These are phyloP conservation scores for Wickerhamomyces ciferrii DNA, from an alignment of 805 yeast genomes.

Conservation along the genomic window DNA sequence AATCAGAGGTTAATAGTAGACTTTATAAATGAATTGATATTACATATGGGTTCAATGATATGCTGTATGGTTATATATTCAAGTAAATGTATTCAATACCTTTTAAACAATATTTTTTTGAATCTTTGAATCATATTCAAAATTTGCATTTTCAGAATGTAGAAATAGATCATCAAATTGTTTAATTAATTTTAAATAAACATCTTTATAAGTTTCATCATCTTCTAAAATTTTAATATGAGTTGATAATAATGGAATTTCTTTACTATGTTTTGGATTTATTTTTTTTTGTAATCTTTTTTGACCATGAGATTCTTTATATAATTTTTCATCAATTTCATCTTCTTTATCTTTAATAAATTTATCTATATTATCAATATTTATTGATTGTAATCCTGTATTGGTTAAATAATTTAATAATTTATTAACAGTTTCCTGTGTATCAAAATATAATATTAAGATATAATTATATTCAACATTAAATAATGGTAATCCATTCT, in stretches of 20 bases:
- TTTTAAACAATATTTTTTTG: slow-evolving; percentile 5
- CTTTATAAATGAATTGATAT: too few species aligned
- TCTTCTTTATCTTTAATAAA: slow-evolving; percentile 11
- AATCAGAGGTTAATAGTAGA: too few species aligned
- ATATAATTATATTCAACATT: slow-evolving; percentile 19
- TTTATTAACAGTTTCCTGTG: neutral
- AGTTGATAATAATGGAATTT: slow-evolving; percentile 6
- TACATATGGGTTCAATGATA: too few species aligned
- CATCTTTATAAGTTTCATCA: slow-evolving; percentile 8
- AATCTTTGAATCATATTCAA: slow-evolving; percentile 7
- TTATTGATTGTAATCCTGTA: slow-evolving; percentile 4
- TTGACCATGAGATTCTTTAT: slow-evolving; percentile 16
- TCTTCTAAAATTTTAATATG: slow-evolving; percentile 15
- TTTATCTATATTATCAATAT: slow-evolving; percentile 3
- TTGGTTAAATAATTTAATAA: slow-evolving; percentile 7
- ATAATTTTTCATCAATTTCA: slow-evolving; percentile 16
- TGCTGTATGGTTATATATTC: too few species aligned
- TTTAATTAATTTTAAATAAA: slow-evolving; percentile 9
- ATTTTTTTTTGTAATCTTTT: slow-evolving; percentile 16
- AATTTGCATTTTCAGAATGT: slow-evolving; percentile 10
- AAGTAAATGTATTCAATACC: too few species aligned
- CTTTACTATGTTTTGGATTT: slow-evolving; percentile 16
- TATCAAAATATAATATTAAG: slow-evolving; percentile 13
- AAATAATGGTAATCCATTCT: slow-evolving; percentile 9
- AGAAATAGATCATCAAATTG: slow-evolving; percentile 18